Evolutionary conservation across 345 rosid species (phyloP), one percentile per base, ranked within the genome.

Genomic region (Acer yangbiense): DNA sequence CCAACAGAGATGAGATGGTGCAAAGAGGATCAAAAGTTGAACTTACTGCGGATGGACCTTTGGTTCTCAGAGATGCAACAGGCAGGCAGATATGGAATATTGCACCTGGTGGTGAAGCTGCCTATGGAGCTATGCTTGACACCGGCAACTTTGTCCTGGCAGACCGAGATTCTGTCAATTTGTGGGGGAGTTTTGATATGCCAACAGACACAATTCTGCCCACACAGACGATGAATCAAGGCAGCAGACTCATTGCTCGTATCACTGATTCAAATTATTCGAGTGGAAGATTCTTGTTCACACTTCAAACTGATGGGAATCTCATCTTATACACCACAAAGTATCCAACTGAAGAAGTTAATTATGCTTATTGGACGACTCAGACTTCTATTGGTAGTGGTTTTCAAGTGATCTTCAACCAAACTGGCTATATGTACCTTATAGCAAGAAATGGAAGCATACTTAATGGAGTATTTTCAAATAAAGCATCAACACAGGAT

Each of bases 201-300:
- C 87, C 87, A 2, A 68, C 79, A 2, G 86, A 84, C 48, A 84
- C 87, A 10, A 10, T 84, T 65, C 63, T 84, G 73, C 82, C 87
- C 3, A 25, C 50, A 13, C 87, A 84, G 78, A 70, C 1, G 0
- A 16, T 81, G 25, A 21, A n/a, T 8, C 23, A n/a, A 11, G 79
- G 27, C 0, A 29, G 2, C 21, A 18, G n/a, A 1, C 81, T 80
- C n/a, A 58, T 52, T 23, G 66, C 81, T 10, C 72, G 62, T 29
- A 44, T 2, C 70, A 73, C 86, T 16, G 73, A 44, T 1, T 57
- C 52, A 6, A 83, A 80, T 63, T 74, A 57, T 32, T 8, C 76
- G 0, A 50, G 0, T n/a, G 86, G 86, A 54, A 77, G 79, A 76
- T 83, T 80, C 48, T 68, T 29, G 71, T 63, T 83, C 54, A 2